phyloP scores from a whole-genome alignment of 768 basidiomycete species.

The Krasilnikovozyma curviuscula region DNA sequence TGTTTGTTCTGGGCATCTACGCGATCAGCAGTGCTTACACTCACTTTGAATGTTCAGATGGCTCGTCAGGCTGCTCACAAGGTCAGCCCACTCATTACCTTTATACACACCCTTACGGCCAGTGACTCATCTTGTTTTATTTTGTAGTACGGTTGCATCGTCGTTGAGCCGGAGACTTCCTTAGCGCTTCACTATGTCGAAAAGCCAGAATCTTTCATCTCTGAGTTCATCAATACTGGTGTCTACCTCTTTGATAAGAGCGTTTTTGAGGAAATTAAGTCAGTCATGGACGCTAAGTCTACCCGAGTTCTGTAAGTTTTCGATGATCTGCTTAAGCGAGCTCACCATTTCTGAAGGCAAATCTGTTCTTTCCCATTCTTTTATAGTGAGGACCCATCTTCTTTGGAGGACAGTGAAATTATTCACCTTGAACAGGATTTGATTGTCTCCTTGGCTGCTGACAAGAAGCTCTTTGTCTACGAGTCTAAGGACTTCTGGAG shows the following conservation, averaged over 20 bases:
- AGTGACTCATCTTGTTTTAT: too few species aligned
- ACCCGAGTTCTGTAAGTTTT: conserved; percentile 22
- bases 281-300: conserved; percentile 29
- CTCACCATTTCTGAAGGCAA: too few species aligned
- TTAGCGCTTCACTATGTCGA: conserved; percentile 30
- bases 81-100: too few species aligned
- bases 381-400: conserved; percentile 24
- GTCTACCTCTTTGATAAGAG: conserved; percentile 26
- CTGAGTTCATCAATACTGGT: conserved; percentile 14
- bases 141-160: conserved; percentile 32
- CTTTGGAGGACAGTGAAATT: conserved; percentile 28
- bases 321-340: not conserved
- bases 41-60: too few species aligned
- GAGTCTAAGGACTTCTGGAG: conserved; percentile 28
- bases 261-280: conserved; percentile 30
- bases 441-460: conserved; percentile 28
- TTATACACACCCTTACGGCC: too few species aligned
- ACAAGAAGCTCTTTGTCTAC: conserved; percentile 30
- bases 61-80: too few species aligned
- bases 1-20: too few species aligned
- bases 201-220: conserved; percentile 31
- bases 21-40: too few species aligned
- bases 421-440: conserved; percentile 32
- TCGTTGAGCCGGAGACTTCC: conserved; percentile 24
- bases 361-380: not conserved